Evolutionary conservation across 441 rosid species (phyloP), one percentile per base, ranked within the genome.

Genomic region (Biscutella laevigata): DNA sequence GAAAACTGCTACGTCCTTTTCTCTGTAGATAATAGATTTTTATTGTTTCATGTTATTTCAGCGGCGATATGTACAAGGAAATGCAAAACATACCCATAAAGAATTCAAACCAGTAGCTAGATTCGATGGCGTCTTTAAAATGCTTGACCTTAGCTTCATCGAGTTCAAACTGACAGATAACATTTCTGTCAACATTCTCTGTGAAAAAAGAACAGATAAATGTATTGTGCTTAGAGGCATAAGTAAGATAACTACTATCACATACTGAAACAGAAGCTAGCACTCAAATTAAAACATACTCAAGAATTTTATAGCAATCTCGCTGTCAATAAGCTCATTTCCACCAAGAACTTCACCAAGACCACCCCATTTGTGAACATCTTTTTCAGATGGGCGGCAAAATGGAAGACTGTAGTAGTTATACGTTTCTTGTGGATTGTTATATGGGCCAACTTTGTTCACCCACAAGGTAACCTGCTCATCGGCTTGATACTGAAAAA

Each of bases 331-430:
- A 54, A 94, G 98, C 70, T 94, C 99, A 67, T 94, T 94, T 59
- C 99, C 99, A 74, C 99, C 99, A 13, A 94, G 81, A 68, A 90
- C 99, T 75, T 94, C 99, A 57, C 98, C 99, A 69, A 94, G 98
- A 54, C 98, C 99, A 72, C 95, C 99, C 99, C 98, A 94, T 67
- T 90, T 94, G 78, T 94, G 99, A 39, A 77, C 79, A 48, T 79
- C 66, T 67, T 63, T 71, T 13, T 16, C 73, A 61, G 86, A 55
- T 29, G 78, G 75, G 53, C 67, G 85, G 58, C 99, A 94, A 77
- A 90, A 90, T 19, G 99, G 99, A 70, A 94, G 99, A 75, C 94
- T 85, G 82, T 87, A 85, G 61, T 94, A 94, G 77, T 94, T 94
- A 72, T 94, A 94, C 1, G 98, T 94, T 80, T 94, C 99, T 76